Base-by-base conservation (phyloP, 352 stramenopile species). In the Peronosclerospora sorghi region DNA sequence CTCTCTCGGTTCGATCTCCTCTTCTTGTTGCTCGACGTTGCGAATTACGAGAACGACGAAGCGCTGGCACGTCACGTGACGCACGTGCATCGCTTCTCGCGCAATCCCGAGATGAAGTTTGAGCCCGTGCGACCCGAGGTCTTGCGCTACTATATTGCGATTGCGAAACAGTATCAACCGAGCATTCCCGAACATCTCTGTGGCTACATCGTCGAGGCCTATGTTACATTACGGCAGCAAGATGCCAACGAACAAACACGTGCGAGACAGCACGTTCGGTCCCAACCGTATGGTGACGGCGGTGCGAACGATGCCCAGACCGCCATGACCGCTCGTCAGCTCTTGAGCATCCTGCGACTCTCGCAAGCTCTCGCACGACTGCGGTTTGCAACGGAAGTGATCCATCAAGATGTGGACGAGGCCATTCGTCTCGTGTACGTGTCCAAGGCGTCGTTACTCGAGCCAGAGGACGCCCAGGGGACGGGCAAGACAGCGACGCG, bases 1-100 rank as follows among this genome's bases (percentile, higher is more conserved):
- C 66, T 99, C 5, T 98, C 94, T 62, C 92, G 97, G 54, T 99
- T 99, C 58, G 97, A 99, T 68, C 62, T 99, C 21, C 73, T 99
- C 35, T 99, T 99, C 59, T 61, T 99, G 30, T 86, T 99, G 46
- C 65, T 99, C 24, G 97, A 99, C 59, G 65, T 95, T 23, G 90
- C 94, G 14, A 94, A 98, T 51, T 81, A 88, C 45, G 76, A 95
- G 34, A 94, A 87, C 34, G 91, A 97, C 49, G 83, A 88, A 39
- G 86, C 86, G 8, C 71, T 97, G 12, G 86, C 90, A 6, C 64
- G 82, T 20, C 91, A 97, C 58, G 86, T 97, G 10, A 96, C 86
- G 10, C 93, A 88, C 47, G 90, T 97, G 8, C 91, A 97, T 56
- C 82, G 79, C n/a, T 90, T 77, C 37, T 67, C 61, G 7, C 77